A percentile compares a stretch with the other conserved stretches of the same genome.
Evolutionary conservation across 1,139 yeast species (phyloP).

Genomic region (Candida sp.): DNA sequence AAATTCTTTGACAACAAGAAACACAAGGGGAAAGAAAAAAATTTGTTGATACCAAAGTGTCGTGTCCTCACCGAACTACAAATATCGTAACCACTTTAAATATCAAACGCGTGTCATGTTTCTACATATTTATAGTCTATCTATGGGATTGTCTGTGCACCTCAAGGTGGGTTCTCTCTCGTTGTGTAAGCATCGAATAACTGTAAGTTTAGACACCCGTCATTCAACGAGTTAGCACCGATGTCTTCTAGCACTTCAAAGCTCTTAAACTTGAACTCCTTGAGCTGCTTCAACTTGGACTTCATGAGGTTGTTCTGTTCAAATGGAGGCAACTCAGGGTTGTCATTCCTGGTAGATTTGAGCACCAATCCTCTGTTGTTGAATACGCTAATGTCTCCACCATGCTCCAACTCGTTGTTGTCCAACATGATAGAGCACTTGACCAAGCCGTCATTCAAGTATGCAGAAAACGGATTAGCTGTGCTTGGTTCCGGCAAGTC

Average conservation of each 20-base stretch:
- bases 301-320: not conserved
- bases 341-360: constrained; percentile 21
- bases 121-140: no score
- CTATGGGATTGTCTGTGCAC: no score
- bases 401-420: constrained; percentile 33
- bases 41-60: not conserved
- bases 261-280: constrained; percentile 36
- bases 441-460: constrained; percentile 23
- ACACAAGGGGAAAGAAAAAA: not conserved
- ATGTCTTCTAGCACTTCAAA: constrained; percentile 78
- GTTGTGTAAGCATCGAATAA: constrained; percentile 78
- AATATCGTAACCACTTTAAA: no score
- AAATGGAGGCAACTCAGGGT: constrained; percentile 18
- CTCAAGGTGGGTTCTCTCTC: constrained; percentile 62
- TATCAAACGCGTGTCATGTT: no score
- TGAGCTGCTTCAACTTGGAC: constrained; percentile 2
- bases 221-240: constrained; percentile 59
- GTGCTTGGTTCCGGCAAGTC: constrained; percentile 39
- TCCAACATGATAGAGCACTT: constrained; percentile 36
- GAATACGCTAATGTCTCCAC: constrained; percentile 38
- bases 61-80: not conserved
- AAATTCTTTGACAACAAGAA: not conserved
- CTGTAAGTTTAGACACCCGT: constrained; percentile 71
- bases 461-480: constrained; percentile 28
- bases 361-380: constrained; percentile 32